These are phyloP conservation scores for Mortierella sp. DNA, from an alignment of 371 early-diverging fungal species.

Conservation along the genomic window DNA sequence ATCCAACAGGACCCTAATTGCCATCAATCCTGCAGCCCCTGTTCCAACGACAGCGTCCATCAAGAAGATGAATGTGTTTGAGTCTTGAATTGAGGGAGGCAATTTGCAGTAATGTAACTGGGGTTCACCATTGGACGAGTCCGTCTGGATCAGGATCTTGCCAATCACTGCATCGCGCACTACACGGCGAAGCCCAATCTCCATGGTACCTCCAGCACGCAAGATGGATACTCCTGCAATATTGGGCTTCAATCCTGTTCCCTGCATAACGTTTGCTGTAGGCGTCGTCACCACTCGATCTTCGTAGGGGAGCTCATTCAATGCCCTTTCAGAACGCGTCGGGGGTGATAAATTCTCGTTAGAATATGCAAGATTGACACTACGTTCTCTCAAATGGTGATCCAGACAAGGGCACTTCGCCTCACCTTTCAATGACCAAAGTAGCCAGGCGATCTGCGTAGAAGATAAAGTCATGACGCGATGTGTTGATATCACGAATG, in stretches of 20 bases:
- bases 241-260: slow-evolving; percentile 58
- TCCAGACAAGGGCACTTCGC: too few relatives aligned
- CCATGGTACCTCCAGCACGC: slow-evolving; percentile 92
- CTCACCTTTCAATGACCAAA: slow-evolving; percentile 82
- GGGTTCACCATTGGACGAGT: slow-evolving; percentile 84
- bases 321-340: too few relatives aligned
- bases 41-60: slow-evolving; percentile 84
- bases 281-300: slow-evolving; percentile 71
- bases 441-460: slow-evolving; percentile 88
- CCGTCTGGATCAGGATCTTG: slow-evolving; percentile 89
- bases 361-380: neutral
- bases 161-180: slow-evolving; percentile 84
- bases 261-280: slow-evolving; percentile 65
- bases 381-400: too few relatives aligned
- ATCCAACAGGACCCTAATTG: slow-evolving; percentile 89
- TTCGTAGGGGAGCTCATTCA: slow-evolving; percentile 71
- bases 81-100: slow-evolving; percentile 9
- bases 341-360: too few relatives aligned
- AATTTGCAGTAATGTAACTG: slow-evolving; percentile 57
- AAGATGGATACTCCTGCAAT: slow-evolving; percentile 85
- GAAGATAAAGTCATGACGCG: slow-evolving; percentile 90
- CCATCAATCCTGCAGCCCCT: slow-evolving; percentile 94
- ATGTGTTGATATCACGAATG: slow-evolving; percentile 76
- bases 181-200: slow-evolving; percentile 83
- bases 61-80: slow-evolving; percentile 31